Percentiles rank a stretch among this genome's conserved stretches.
These are phyloP conservation scores for Monosporozyma yasuniensis DNA, from an alignment of 805 yeast species.

Conservation along the genomic window DNA sequence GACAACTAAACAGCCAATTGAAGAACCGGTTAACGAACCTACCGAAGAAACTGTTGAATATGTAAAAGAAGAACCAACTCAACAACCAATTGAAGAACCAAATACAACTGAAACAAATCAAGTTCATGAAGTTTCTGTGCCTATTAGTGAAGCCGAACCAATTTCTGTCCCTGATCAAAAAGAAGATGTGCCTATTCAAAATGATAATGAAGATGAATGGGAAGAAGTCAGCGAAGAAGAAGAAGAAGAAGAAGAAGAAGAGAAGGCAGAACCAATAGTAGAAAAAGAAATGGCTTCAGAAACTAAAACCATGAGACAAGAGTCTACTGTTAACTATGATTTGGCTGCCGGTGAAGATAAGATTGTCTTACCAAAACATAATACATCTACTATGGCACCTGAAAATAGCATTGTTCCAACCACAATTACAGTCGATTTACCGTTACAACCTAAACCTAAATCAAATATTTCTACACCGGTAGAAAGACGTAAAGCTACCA, in stretches of 20 bases:
- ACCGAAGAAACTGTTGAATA: neutral
- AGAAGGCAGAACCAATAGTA: neutral
- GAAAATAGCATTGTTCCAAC: neutral
- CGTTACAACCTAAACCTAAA: neutral
- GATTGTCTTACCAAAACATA: conserved; percentile 9
- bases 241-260: neutral
- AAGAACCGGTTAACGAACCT: neutral
- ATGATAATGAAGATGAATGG: conserved; percentile 5
- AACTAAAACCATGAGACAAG: neutral
- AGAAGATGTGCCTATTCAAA: neutral
- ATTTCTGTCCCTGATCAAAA: neutral
- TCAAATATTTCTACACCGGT: neutral
- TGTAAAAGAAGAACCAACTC: neutral
- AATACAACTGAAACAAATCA: neutral
- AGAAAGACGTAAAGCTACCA: conserved; percentile 7
- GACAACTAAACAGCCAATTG: neutral
- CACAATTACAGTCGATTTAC: neutral
- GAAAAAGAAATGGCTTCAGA: neutral
- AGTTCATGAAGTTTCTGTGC: neutral
- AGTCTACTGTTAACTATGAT: neutral
- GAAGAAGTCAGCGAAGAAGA: conserved; percentile 6
- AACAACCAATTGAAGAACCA: neutral
- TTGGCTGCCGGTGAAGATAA: neutral
- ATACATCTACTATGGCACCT: neutral
- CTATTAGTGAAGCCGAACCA: neutral